phyloP scores from a whole-genome alignment of 73 alveolate genomes.

The Paramecium bursaria region DNA sequence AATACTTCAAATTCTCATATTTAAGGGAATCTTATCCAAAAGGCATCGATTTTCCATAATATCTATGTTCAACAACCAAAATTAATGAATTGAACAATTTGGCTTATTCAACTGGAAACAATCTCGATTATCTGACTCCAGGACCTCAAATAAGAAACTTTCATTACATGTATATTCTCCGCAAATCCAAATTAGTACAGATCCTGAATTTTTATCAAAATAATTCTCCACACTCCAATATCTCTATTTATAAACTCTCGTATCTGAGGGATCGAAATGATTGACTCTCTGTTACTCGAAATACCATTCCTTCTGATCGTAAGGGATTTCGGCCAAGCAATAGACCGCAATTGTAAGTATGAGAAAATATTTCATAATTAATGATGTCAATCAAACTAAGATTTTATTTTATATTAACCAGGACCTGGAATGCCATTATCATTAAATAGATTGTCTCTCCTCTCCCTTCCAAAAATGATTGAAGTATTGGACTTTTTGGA shows the following conservation, averaged over 20 bases:
- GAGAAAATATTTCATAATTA: no score
- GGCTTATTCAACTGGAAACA: constrained; percentile 74
- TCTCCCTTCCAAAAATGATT: no score
- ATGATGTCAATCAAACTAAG: no score
- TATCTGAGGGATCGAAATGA: constrained; percentile 71
- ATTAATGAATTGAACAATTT: constrained; percentile 71
- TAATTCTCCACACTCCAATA: constrained; percentile 72
- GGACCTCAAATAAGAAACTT: constrained; percentile 35
- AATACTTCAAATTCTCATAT: constrained; percentile 64
- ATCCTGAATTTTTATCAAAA: constrained; percentile 73
- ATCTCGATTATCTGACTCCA: constrained; percentile 47
- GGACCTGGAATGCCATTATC: no score
- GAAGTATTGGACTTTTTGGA: no score
- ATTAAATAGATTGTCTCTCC: no score
- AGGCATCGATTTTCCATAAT: constrained; percentile 80
- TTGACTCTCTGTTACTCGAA: constrained; percentile 61
- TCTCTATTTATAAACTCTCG: constrained; percentile 73
- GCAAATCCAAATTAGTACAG: constrained; percentile 81
- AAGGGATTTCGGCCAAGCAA: no score
- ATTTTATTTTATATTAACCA: no score
- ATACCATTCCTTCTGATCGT: constrained; percentile 47
- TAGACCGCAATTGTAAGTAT: no score
- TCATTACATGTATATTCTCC: constrained; percentile 82
- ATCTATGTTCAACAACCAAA: constrained; percentile 79
- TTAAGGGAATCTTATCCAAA: constrained; percentile 63